Base-by-base conservation (phyloP, 371 early-diverging fungal genomes). In the Mucor lusitanicus region DNA sequence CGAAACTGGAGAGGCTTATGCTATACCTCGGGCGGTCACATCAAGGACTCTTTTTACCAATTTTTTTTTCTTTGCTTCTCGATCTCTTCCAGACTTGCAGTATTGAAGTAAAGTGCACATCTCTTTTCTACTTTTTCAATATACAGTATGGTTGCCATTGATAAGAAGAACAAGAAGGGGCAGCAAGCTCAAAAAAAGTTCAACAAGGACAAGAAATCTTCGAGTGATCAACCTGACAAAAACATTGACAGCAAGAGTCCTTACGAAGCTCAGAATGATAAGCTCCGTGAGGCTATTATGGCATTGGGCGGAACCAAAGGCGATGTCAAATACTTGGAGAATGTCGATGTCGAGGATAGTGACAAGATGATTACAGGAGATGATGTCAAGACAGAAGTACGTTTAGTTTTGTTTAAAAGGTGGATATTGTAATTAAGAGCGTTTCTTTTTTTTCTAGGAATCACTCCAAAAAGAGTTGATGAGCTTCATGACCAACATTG, bases 221-320 rank as follows among this genome's bases (percentile, higher is more conserved):
- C 37, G 35, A 19, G 21, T 12, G 35, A 33, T 23, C 9, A 37
- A 13, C 42, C 35, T 33, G 37, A 66, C 12, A 65, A 63, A 42
- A 53, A 9, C 11, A 17, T 23, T 37, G 48, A 58, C 15, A 57
- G 65, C 39, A 69, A 61, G 61, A 65, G 19, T 28, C 50, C 61
- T 48, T 48, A 15, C 15, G 30, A 56, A 28, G 25, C 28, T 15
- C 46, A 65, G 55, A 59, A 73, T 1, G 70, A 73, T 15, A 65
- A 62, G 32, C 61, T 77, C 39, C 63, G 60, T 27, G 69, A 80
- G 44, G 69, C 75, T 40, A 73, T 80, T 61, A 56, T 80, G 23
- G 60, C 68, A 55, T 69, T 80, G n/a, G 80, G 80, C 21, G 80
- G 80, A 55, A 77, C 80, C 19, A 73, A 75, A 37, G 78, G 75